phyloP scores from a whole-genome alignment of 257 asterid genomes.

The Oldenlandia corymbosa region DNA sequence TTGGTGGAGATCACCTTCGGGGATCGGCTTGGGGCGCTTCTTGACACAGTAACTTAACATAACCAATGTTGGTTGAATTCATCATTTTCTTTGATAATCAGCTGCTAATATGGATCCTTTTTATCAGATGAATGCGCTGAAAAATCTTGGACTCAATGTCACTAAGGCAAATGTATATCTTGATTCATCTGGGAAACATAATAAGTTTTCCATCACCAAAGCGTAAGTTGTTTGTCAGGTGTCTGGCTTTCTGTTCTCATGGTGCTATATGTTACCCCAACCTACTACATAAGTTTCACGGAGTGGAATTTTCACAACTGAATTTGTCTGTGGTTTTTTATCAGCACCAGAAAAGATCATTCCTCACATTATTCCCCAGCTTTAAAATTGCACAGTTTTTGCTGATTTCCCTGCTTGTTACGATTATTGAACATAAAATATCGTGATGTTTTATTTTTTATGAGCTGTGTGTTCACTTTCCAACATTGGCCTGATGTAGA shows the following conservation, averaged over 20 bases:
- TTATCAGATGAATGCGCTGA: constrained; percentile 79
- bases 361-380: background rate
- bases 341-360: background rate
- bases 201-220: constrained; percentile 76
- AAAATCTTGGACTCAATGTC: constrained; percentile 81
- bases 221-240: constrained; percentile 45
- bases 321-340: background rate
- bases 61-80: background rate
- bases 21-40: constrained; percentile 93
- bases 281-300: background rate
- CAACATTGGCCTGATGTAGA: background rate
- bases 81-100: background rate
- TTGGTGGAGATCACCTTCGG: constrained; percentile 89
- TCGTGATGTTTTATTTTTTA: too few relatives aligned
- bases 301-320: background rate
- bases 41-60: constrained; percentile 61
- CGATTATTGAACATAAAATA: background rate
- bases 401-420: background rate
- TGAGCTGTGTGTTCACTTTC: too few relatives aligned
- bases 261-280: background rate
- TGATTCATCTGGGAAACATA: constrained; percentile 96
- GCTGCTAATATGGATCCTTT: constrained; percentile 12
- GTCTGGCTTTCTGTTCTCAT: constrained; percentile 1
- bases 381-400: background rate
- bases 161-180: constrained; percentile 88